A percentile compares a stretch with the other conserved stretches of the same genome.
phyloP scores from a whole-genome alignment of 73 alveolate genomes.

The Stentor roeselii region DNA sequence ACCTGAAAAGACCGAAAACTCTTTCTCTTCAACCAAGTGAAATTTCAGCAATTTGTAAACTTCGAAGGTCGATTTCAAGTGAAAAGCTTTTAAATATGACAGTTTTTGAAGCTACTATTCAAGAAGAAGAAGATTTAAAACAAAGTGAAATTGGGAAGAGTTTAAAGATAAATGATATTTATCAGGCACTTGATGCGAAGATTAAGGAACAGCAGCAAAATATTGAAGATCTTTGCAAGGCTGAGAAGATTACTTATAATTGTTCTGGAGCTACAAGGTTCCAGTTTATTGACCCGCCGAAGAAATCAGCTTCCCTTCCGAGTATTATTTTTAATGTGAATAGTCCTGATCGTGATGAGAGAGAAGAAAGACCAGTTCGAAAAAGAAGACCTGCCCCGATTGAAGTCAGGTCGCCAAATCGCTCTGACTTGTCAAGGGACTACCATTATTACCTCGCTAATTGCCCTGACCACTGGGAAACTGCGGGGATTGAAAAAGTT shows the following conservation, averaged over 20 bases:
- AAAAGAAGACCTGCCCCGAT: neutral
- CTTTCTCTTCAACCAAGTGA: neutral
- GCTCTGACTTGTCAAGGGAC: neutral
- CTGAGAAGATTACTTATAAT: constrained; percentile 7
- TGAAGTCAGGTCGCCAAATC: too few species aligned
- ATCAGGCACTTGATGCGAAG: neutral
- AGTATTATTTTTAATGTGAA: neutral
- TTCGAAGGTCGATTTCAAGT: neutral
- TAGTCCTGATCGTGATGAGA: neutral
- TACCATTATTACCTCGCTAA: neutral
- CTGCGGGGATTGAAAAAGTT: constrained; percentile 11
- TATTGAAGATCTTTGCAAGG: constrained; percentile 1
- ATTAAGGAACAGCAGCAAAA: neutral
- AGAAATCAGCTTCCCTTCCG: neutral
- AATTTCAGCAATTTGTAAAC: neutral
- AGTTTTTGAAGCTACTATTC: neutral
- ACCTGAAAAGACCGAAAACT: neutral
- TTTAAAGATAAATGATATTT: neutral
- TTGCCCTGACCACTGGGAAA: constrained; percentile 27
- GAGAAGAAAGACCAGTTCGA: neutral
- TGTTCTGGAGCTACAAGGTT: neutral
- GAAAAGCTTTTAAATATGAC: neutral
- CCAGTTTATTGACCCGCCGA: neutral
- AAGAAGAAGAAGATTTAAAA: neutral
- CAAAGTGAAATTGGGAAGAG: neutral